A percentile compares a stretch with the other conserved stretches of the same genome.
phyloP scores from a whole-genome alignment of 73 alveolate species.

The Paramecium tetraurelia region DNA sequence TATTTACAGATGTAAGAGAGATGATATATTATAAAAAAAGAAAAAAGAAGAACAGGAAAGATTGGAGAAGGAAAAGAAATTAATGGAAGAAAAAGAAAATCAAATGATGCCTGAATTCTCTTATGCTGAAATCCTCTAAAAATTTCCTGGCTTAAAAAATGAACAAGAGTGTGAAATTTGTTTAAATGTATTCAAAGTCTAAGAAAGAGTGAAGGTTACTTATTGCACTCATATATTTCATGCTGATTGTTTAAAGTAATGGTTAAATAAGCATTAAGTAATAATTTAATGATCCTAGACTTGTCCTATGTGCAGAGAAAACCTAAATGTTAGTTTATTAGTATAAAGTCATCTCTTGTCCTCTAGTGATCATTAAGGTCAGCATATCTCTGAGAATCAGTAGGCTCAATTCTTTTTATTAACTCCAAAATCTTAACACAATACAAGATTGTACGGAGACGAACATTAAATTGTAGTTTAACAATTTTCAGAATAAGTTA shows the following conservation, averaged over 20 bases:
- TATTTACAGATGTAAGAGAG: background rate
- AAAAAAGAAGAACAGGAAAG: background rate
- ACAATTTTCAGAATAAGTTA: background rate
- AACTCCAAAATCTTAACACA: background rate
- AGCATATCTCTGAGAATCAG: background rate
- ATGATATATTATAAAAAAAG: background rate
- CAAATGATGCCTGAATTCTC: background rate
- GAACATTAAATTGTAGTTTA: background rate
- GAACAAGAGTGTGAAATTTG: background rate
- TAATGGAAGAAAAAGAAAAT: background rate
- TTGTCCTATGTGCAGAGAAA: slow-evolving; percentile 18
- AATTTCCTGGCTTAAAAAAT: background rate
- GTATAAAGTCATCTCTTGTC: background rate
- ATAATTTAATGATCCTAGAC: background rate
- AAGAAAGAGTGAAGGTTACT: slow-evolving; percentile 34
- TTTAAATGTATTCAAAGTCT: background rate
- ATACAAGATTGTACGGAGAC: background rate
- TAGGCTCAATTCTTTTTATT: background rate
- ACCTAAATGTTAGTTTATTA: background rate
- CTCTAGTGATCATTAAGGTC: background rate
- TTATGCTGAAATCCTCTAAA: background rate
- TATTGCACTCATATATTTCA: slow-evolving; percentile 55
- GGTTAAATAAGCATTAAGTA: slow-evolving; percentile 43
- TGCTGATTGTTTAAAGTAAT: background rate
- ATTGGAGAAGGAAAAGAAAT: background rate